Conservation (phyloP, 345 rosid genomes). For the Melastoma malabathricum region DNA sequence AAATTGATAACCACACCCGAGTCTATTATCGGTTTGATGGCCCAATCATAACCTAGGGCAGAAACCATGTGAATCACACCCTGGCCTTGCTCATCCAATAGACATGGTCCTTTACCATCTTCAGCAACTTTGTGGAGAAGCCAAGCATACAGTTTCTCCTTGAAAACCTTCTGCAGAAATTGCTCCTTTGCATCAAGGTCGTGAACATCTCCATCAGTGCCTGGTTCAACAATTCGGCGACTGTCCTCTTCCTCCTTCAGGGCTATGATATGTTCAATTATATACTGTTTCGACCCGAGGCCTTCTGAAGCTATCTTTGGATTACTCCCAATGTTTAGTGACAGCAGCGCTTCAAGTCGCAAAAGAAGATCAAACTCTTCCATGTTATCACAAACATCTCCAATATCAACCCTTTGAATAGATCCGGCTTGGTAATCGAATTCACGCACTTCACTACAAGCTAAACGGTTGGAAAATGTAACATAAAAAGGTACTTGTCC, state of each 20-base stretch:
- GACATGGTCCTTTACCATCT: slow-evolving; percentile 35
- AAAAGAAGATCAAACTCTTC: slow-evolving; percentile 23
- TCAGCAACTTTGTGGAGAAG: slow-evolving; percentile 31
- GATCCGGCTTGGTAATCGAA: slow-evolving; percentile 35
- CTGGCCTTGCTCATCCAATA: slow-evolving; percentile 41
- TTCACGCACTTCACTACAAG: slow-evolving; percentile 67
- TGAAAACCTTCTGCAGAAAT: slow-evolving; percentile 28
- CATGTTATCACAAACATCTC: no score
- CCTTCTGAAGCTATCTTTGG: no score
- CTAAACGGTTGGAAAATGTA: slow-evolving; percentile 51
- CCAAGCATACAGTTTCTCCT: slow-evolving; percentile 42
- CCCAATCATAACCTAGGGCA: slow-evolving; percentile 56
- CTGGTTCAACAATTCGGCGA: no score
- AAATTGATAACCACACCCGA: slow-evolving; percentile 43
- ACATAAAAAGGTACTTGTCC: slow-evolving; percentile 55
- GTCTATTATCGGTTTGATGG: slow-evolving; percentile 33
- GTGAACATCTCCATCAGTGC: slow-evolving; percentile 1
- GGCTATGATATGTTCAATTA: no score
- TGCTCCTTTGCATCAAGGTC: slow-evolving; percentile 15
- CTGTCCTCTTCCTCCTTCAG: no score
- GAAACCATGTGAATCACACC: slow-evolving; percentile 54
- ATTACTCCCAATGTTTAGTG: no score
- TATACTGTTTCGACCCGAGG: no score
- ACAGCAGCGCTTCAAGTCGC: slow-evolving; percentile 11
- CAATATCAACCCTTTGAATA: no score